Evolutionary conservation across 805 yeast genomes (phyloP).

Genomic region (Barnettozyma sp.): DNA sequence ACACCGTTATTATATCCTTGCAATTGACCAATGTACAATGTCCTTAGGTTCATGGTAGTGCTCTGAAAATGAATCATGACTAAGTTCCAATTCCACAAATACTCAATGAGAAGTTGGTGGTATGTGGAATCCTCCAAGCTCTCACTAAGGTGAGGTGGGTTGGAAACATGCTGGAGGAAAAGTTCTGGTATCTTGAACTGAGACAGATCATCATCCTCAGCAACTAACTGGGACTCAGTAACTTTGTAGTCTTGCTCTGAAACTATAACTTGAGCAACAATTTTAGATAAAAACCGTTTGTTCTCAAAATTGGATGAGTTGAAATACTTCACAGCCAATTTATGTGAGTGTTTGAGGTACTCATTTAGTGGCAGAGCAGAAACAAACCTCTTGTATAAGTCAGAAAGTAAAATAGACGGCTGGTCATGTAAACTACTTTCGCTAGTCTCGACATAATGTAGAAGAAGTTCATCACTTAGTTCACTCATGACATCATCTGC

Average conservation of each 20-base stretch:
- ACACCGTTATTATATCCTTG: conserved; percentile 29
- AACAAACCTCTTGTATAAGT: conserved; percentile 29
- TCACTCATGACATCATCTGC: conserved; percentile 32
- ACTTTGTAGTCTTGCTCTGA: conserved; percentile 51
- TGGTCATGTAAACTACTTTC: conserved; percentile 22
- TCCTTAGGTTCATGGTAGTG: conserved; percentile 57
- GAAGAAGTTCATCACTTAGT: conserved; percentile 33
- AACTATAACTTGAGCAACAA: conserved; percentile 37
- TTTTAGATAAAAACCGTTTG: conserved; percentile 37
- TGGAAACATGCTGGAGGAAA: conserved; percentile 31
- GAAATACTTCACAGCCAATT: conserved; percentile 31
- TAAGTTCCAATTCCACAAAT: conserved; percentile 64
- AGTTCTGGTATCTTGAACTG: conserved; percentile 25
- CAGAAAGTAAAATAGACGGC: conserved; percentile 31
- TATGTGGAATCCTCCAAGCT: conserved; percentile 31
- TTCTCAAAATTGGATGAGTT: conserved; percentile 27
- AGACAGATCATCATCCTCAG: conserved; percentile 21
- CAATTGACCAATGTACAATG: conserved; percentile 52
- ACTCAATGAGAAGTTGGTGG: conserved; percentile 32
- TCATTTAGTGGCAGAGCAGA: conserved; percentile 25
- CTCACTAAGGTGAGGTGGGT: conserved; percentile 30
- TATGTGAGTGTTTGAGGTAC: conserved; percentile 29
- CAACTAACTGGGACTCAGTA: conserved; percentile 52
- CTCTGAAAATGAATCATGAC: conserved; percentile 55
- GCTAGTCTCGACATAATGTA: conserved; percentile 30